A percentile compares a stretch with the other conserved stretches of the same genome.
These are phyloP conservation scores for Neonectria sp. DNA, from an alignment of 2,329 filamentous ascomycete species.

Conservation along the genomic window DNA sequence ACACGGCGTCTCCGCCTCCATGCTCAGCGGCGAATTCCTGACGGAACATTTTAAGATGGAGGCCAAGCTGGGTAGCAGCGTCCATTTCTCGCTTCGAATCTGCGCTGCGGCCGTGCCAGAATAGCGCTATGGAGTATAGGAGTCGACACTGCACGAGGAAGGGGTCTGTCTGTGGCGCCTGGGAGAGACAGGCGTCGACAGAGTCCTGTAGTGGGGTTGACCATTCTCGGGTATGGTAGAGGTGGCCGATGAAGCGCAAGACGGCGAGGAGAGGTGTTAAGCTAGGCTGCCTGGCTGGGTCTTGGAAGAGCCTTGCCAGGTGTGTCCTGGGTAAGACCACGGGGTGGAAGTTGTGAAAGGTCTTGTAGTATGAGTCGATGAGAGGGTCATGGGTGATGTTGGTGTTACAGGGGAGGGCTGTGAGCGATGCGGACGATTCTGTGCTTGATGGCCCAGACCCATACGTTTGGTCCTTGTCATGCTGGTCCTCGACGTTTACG, in stretches of 20 bases:
- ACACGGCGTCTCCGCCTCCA: constrained; percentile 61
- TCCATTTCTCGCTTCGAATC: constrained; percentile 52
- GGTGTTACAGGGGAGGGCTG: not conserved
- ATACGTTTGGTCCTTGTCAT: not conserved
- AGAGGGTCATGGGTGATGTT: constrained; percentile 41
- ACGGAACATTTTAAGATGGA: constrained; percentile 73
- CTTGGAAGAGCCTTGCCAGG: constrained; percentile 30
- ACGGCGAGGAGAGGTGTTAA: constrained; percentile 45
- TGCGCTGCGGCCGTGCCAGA: constrained; percentile 50
- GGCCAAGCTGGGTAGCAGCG: constrained; percentile 69
- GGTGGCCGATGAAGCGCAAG: constrained; percentile 53
- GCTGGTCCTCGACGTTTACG: not conserved
- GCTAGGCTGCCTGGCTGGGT: constrained; percentile 2
- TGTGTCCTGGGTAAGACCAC: constrained; percentile 43
- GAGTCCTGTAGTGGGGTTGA: constrained; percentile 21
- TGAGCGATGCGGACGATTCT: not conserved
- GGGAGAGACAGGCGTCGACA: constrained; percentile 23
- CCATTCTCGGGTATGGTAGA: constrained; percentile 48
- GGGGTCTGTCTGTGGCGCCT: constrained; percentile 32
- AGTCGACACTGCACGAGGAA: constrained; percentile 56
- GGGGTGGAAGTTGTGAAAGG: constrained; percentile 54
- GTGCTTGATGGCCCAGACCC: not conserved
- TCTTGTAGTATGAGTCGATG: constrained; percentile 54
- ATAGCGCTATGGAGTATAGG: constrained; percentile 54
- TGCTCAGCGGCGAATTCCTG: constrained; percentile 66